Conservation (phyloP, 371 early-diverging fungal genomes). For the Encephalitozoon cuniculi region DNA sequence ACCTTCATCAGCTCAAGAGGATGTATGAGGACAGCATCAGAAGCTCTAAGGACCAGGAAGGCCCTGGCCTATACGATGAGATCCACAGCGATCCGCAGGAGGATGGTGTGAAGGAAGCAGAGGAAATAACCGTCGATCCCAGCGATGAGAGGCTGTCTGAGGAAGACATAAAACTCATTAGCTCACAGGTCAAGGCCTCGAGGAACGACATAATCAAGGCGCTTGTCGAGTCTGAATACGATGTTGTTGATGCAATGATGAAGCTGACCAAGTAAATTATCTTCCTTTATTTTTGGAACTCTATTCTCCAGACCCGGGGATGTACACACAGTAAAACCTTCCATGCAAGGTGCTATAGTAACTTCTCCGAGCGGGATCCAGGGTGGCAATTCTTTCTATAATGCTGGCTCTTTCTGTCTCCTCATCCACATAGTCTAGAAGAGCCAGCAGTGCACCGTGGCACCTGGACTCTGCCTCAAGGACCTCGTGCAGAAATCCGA, state of each 20-base stretch:
- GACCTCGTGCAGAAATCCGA: conserved; percentile 14
- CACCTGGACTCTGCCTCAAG: conserved; percentile 18
- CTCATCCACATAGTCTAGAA: conserved; percentile 16
- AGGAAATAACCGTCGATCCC: neutral
- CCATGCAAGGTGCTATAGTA: conserved; percentile 28
- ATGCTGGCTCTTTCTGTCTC: conserved; percentile 9
- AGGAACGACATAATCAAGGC: conserved; percentile 43
- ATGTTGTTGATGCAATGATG: conserved; percentile 51
- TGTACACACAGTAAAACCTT: neutral
- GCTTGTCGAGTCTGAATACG: conserved; percentile 39
- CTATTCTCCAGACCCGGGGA: neutral
- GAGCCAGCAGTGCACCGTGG: conserved; percentile 4
- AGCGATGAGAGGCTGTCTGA: neutral
- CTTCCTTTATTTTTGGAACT: neutral
- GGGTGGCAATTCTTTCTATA: neutral
- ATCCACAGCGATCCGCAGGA: neutral
- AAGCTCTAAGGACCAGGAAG: neutral
- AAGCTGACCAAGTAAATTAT: conserved; percentile 42
- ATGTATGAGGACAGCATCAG: neutral
- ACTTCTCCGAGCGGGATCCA: conserved; percentile 32
- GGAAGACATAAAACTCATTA: conserved; percentile 45
- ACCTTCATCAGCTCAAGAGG: neutral
- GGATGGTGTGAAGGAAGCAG: neutral
- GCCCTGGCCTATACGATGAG: neutral
- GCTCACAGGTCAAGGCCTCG: conserved; percentile 33